phyloP scores from a whole-genome alignment of 768 basidiomycete genomes.

The Kwoniella mangroviensis region DNA sequence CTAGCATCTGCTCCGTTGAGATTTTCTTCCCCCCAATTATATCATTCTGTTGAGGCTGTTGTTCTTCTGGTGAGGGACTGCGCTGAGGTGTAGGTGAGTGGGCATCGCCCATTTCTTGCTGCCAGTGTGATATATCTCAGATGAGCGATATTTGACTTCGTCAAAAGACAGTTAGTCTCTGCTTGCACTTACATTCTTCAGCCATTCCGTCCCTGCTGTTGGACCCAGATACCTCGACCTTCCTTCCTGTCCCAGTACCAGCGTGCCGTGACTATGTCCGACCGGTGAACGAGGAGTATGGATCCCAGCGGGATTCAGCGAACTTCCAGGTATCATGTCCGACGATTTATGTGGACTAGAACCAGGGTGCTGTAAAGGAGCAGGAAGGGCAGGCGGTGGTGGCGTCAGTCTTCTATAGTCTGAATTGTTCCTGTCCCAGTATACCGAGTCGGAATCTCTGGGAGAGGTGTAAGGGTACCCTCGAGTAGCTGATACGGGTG shows the following conservation, averaged over 20 bases:
- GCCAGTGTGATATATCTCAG: not conserved
- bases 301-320: not conserved
- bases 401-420: not conserved
- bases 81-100: not conserved
- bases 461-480: slow-evolving; percentile 2
- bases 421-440: slow-evolving; percentile 3
- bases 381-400: not conserved
- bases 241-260: slow-evolving; percentile 30
- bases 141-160: not conserved
- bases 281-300: slow-evolving; percentile 8
- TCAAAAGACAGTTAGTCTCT: not conserved
- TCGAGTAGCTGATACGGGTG: slow-evolving; percentile 1
- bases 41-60: not conserved
- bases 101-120: slow-evolving; percentile 32
- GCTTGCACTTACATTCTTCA: slow-evolving; percentile 33
- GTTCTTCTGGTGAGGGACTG: slow-evolving; percentile 8
- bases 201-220: slow-evolving; percentile 37
- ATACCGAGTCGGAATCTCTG: not conserved
- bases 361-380: not conserved
- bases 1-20: slow-evolving; percentile 4
- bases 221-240: slow-evolving; percentile 40
- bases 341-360: slow-evolving; percentile 7
- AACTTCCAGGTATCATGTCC: not conserved
- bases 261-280: slow-evolving; percentile 34
- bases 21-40: not conserved